Evolutionary conservation across 1,284 basidiomycete species (phyloP).

Genomic region (Marasmius sp.): DNA sequence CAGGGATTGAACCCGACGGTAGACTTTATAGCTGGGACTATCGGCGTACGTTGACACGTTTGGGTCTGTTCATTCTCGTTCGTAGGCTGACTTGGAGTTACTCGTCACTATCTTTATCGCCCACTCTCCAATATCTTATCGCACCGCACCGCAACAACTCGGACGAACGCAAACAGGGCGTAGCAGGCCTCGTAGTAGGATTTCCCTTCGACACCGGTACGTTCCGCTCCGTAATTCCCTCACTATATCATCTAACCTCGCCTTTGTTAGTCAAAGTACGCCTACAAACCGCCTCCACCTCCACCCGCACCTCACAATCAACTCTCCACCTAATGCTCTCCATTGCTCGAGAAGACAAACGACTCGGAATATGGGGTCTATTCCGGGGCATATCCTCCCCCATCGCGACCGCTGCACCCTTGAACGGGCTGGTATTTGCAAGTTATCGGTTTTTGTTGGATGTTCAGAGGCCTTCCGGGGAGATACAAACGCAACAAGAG

Average conservation of each 20-base stretch:
- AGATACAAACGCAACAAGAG: constrained; percentile 27
- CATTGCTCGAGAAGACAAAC: constrained; percentile 61
- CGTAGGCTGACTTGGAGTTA: background rate
- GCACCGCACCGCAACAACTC: background rate
- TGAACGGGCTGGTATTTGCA: constrained; percentile 77
- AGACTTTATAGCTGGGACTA: constrained; percentile 74
- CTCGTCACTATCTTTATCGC: background rate
- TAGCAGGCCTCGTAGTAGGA: constrained; percentile 64
- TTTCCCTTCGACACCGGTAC: constrained; percentile 76
- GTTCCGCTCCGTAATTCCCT: constrained; percentile 12
- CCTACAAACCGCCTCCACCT: constrained; percentile 58
- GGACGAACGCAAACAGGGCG: constrained; percentile 43
- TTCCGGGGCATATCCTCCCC: constrained; percentile 76
- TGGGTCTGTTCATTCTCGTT: background rate
- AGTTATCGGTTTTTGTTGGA: constrained; percentile 73
- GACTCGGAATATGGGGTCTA: constrained; percentile 50
- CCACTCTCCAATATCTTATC: background rate
- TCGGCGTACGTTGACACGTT: constrained; percentile 43
- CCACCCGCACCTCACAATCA: constrained; percentile 40
- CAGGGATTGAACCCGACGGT: constrained; percentile 45
- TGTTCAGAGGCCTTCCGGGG: constrained; percentile 24
- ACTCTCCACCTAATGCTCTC: constrained; percentile 62
- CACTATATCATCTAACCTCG: background rate
- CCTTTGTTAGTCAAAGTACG: constrained; percentile 67
- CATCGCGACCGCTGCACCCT: constrained; percentile 65